Evolutionary conservation across 805 yeast species (phyloP).

Genomic region (Zygosaccharomyces siamensis): DNA sequence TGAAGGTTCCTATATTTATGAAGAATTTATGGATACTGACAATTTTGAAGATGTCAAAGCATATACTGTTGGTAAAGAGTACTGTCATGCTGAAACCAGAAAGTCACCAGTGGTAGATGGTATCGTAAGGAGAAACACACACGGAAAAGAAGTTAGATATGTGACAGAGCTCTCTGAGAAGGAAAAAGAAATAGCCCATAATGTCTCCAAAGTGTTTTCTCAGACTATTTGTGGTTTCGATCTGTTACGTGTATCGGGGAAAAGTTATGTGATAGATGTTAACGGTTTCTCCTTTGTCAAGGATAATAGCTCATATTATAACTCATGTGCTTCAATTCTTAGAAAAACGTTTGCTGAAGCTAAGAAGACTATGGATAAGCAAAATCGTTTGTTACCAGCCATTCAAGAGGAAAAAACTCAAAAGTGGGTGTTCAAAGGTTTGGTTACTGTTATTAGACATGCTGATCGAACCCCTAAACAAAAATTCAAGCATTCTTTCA

Average conservation of each 20-base stretch:
- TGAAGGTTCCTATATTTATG: constrained; percentile 87
- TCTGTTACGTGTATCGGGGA: constrained; percentile 79
- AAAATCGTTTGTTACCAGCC: constrained; percentile 35
- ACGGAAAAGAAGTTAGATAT: constrained; percentile 93
- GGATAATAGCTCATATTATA: constrained; percentile 83
- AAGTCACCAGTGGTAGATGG: constrained; percentile 99
- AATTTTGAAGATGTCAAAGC: constrained; percentile 98
- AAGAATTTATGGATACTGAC: constrained; percentile 94
- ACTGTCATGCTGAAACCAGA: constrained; percentile 97
- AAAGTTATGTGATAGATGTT: constrained; percentile 91
- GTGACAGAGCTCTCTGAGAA: constrained; percentile 71
- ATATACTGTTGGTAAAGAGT: constrained; percentile 86
- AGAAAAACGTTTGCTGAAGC: constrained; percentile 69
- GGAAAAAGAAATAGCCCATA: constrained; percentile 76
- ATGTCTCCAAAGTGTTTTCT: constrained; percentile 68
- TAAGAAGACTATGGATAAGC: constrained; percentile 43
- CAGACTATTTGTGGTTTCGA: constrained; percentile 98
- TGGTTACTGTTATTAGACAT: constrained; percentile 87
- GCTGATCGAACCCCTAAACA: constrained; percentile 99
- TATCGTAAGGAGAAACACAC: constrained; percentile 91
- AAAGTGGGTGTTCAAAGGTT: constrained; percentile 94
- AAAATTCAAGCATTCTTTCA: constrained; percentile 92
- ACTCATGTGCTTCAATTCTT: constrained; percentile 70
- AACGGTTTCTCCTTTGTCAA: constrained; percentile 97
- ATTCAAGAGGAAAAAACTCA: constrained; percentile 47